A percentile compares a stretch with the other conserved stretches of the same genome.
Conservation (phyloP, 495 filamentous ascomycete species). For the Hypoxylon lenormandii region DNA sequence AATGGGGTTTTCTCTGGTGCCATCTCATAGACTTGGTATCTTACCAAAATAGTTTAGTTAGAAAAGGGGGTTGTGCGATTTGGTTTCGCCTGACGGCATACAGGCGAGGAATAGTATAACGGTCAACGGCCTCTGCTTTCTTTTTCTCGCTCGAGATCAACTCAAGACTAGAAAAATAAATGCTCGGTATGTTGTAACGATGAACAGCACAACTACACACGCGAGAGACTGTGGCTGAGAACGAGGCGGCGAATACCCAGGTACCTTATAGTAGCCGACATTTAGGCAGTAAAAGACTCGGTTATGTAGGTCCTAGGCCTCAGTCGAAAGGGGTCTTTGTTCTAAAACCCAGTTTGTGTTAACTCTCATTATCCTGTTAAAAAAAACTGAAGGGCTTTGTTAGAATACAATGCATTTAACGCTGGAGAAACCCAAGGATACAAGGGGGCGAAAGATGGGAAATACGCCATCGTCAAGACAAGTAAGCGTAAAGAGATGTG, state of each 20-base stretch:
- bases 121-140: not conserved
- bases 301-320: not conserved
- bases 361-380: not conserved
- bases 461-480: not conserved
- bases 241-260: not conserved
- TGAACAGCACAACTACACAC: not conserved
- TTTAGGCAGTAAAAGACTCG: not conserved
- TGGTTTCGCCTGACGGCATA: no score
- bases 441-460: not conserved
- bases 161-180: not conserved
- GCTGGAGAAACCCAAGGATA: not conserved
- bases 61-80: no score
- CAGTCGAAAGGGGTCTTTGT: not conserved
- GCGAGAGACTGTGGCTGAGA: not conserved
- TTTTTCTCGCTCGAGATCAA: not conserved
- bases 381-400: not conserved
- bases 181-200: not conserved
- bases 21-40: not conserved
- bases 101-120: not conserved
- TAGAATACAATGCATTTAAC: conserved; percentile 20
- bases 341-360: not conserved
- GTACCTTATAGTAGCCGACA: not conserved
- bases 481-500: no score
- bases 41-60: no score
- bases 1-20: not conserved